These are phyloP conservation scores for Teunomyces stri DNA, from an alignment of 805 yeast genomes.

Conservation along the genomic window DNA sequence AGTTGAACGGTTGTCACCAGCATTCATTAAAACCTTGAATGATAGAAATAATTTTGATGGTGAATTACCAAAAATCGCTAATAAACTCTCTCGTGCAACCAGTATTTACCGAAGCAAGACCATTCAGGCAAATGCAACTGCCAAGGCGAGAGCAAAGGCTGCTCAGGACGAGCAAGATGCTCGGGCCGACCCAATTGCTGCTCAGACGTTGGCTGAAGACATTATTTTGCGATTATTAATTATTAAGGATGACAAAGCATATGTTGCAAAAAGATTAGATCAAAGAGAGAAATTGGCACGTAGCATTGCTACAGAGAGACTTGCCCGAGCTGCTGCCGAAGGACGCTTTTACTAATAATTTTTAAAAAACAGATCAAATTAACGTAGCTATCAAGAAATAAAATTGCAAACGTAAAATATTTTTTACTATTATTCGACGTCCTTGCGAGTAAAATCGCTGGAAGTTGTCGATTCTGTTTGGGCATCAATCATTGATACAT, in stretches of 20 bases:
- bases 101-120: constrained; percentile 64
- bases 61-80: constrained; percentile 7
- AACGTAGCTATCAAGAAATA: constrained; percentile 3
- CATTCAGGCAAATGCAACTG: constrained; percentile 68
- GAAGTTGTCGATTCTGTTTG: constrained; percentile 8
- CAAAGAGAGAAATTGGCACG: constrained; percentile 60
- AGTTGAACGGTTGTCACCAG: constrained; percentile 56
- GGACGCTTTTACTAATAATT: constrained; percentile 22
- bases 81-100: constrained; percentile 30
- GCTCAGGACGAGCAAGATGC: constrained; percentile 18
- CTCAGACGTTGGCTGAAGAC: constrained; percentile 54
- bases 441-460: constrained; percentile 5
- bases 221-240: constrained; percentile 69
- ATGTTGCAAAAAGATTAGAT: constrained; percentile 56
- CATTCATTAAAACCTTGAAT: constrained; percentile 47
- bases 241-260: constrained; percentile 59
- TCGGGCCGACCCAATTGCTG: constrained; percentile 40
- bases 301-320: constrained; percentile 52
- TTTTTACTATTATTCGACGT: constrained; percentile 1
- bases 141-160: constrained; percentile 46
- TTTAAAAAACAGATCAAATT: neutral
- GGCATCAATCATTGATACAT: constrained; percentile 19
- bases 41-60: constrained; percentile 46
- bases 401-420: neutral
- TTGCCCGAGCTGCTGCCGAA: constrained; percentile 47